Conservation (phyloP, 805 yeast genomes). For the Phaffomyces opuntiae region DNA sequence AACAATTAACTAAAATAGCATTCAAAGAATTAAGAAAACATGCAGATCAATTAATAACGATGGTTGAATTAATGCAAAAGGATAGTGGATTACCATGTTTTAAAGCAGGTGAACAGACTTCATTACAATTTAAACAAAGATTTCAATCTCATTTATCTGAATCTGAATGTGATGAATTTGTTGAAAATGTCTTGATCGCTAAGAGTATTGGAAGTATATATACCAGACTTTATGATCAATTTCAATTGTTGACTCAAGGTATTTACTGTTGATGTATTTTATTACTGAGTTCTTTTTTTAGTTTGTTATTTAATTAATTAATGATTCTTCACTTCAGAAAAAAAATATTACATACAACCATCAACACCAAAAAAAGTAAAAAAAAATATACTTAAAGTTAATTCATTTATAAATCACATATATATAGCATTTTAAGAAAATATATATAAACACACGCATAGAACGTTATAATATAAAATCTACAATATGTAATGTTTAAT, state of each 20-base stretch:
- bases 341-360: no score
- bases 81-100: constrained; percentile 91
- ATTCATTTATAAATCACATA: background rate
- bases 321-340: no score
- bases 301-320: no score
- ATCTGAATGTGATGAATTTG: constrained; percentile 65
- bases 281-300: no score
- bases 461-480: background rate
- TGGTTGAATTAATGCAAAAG: constrained; percentile 92
- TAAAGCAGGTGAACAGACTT: constrained; percentile 78
- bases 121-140: constrained; percentile 71
- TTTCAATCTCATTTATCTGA: constrained; percentile 73
- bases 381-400: no score
- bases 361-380: no score
- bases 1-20: constrained; percentile 57
- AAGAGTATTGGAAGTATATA: constrained; percentile 84
- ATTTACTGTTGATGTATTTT: constrained; percentile 51
- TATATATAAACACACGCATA: background rate
- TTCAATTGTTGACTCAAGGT: constrained; percentile 91
- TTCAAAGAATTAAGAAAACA: constrained; percentile 68
- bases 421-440: background rate
- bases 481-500: background rate
- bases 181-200: constrained; percentile 67
- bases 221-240: constrained; percentile 91
- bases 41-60: constrained; percentile 64